Evolutionary conservation across 306 rosid genomes (phyloP).

Genomic region (Oemleria cerasiformis): DNA sequence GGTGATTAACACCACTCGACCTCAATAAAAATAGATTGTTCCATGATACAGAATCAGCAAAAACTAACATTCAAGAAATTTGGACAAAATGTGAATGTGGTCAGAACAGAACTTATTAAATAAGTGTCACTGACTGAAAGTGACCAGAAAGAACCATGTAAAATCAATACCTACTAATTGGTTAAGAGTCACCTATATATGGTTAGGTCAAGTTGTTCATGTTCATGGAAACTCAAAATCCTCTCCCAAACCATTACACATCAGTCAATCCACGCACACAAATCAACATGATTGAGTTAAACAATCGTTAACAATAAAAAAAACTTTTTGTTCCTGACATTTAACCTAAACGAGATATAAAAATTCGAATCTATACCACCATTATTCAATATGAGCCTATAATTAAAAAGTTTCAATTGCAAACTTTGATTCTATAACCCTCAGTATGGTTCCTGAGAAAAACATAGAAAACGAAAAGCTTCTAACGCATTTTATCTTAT

Average conservation of each 20-base stretch:
- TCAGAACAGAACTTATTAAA: background rate
- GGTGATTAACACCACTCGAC: background rate
- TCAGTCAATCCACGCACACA: slow-evolving; percentile 1
- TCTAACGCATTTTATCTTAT: background rate
- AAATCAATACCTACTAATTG: background rate
- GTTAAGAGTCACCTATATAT: background rate
- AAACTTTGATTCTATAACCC: background rate
- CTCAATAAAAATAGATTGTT: background rate
- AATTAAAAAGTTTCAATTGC: background rate
- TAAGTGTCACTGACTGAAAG: background rate
- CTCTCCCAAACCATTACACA: background rate
- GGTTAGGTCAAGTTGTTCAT: background rate
- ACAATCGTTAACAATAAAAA: background rate
- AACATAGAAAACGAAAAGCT: background rate
- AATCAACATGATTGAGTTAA: background rate
- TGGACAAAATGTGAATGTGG: background rate
- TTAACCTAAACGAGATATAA: background rate
- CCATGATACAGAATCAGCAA: no score
- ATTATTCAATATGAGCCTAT: background rate
- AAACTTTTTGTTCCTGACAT: background rate
- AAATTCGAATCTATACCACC: background rate
- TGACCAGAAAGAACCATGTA: background rate
- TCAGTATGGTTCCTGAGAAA: background rate
- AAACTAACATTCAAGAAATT: background rate
- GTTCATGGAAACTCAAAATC: background rate